These are phyloP conservation scores for Metschnikowia anglica DNA, from an alignment of 805 yeast species.

Conservation along the genomic window DNA sequence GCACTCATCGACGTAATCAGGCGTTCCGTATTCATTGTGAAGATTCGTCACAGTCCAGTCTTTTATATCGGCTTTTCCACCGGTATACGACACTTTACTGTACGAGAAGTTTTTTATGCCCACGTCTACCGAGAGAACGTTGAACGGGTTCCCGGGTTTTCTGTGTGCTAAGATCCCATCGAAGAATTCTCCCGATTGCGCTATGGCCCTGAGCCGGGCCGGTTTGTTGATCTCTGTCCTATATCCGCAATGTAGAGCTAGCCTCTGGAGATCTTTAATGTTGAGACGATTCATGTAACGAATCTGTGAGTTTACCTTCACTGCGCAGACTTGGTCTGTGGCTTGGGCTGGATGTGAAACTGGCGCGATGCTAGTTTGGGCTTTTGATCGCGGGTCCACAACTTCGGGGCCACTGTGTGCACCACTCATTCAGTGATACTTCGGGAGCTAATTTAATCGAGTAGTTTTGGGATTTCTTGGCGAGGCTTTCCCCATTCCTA, in stretches of 20 bases:
- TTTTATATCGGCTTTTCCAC: constrained; percentile 2
- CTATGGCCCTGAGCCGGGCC: constrained; percentile 16
- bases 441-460: too few relatives aligned
- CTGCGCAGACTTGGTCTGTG: too few relatives aligned
- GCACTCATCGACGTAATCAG: constrained; percentile 12
- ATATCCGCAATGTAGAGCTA: constrained; percentile 27
- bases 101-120: constrained; percentile 44
- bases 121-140: constrained; percentile 35
- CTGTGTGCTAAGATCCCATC: constrained; percentile 10
- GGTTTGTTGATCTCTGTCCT: constrained; percentile 21
- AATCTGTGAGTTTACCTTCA: too few relatives aligned
- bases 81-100: constrained; percentile 25
- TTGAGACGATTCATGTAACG: constrained; percentile 16
- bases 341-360: too few relatives aligned
- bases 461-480: too few relatives aligned
- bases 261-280: constrained; percentile 13
- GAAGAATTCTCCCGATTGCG: constrained; percentile 8
- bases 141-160: constrained; percentile 12
- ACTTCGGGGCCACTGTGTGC: too few relatives aligned
- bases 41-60: constrained; percentile 32
- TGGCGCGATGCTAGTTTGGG: too few relatives aligned
- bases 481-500: too few relatives aligned
- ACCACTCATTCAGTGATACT: too few relatives aligned
- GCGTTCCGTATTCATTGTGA: constrained; percentile 21
- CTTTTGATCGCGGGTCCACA: too few relatives aligned